Conservation (phyloP, 2,329 filamentous ascomycete species). For the Davidsoniella eucalypti region DNA sequence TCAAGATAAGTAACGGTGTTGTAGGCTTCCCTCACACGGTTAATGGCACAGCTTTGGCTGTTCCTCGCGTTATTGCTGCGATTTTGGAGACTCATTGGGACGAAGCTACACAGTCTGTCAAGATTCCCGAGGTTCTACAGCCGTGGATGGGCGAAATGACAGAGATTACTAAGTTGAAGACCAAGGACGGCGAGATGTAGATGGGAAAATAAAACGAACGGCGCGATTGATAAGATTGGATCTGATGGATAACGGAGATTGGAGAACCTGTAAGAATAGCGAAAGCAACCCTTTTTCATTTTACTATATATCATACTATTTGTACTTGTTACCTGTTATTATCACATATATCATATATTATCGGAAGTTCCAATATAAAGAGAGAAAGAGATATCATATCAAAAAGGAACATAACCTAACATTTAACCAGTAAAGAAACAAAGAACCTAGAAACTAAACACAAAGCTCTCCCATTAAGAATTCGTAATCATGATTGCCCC, state of each 20-base stretch:
- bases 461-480: too few species aligned
- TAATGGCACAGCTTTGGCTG: constrained; percentile 85
- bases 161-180: constrained; percentile 32
- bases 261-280: background rate
- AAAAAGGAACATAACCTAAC: background rate
- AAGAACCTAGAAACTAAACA: too few species aligned
- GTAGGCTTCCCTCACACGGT: constrained; percentile 71
- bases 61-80: constrained; percentile 77
- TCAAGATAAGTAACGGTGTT: constrained; percentile 52
- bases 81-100: constrained; percentile 86
- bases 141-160: constrained; percentile 70
- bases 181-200: background rate
- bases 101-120: constrained; percentile 46
- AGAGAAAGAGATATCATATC: background rate
- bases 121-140: constrained; percentile 62
- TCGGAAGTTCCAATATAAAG: too few species aligned
- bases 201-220: too few species aligned
- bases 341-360: too few species aligned
- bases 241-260: background rate
- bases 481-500: background rate
- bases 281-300: background rate
- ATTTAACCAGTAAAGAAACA: too few species aligned
- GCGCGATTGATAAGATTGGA: too few species aligned
- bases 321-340: too few species aligned
- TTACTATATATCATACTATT: too few species aligned